Base-by-base conservation (phyloP, 2,329 filamentous ascomycete genomes). In the Gaeumannomyces sp. region DNA sequence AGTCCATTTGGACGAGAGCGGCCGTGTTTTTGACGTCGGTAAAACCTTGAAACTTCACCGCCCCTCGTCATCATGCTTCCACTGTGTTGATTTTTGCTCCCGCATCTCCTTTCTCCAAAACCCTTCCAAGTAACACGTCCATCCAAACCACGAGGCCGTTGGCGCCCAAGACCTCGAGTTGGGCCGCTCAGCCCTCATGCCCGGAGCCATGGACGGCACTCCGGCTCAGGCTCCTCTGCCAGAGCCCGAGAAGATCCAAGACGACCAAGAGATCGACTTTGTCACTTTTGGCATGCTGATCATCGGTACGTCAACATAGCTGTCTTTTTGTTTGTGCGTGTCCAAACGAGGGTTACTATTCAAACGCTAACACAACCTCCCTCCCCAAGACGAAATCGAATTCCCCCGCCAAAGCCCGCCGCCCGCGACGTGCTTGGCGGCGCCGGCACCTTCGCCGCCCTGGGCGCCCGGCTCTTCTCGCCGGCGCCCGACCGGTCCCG, bases 391-490 rank as follows among this genome's bases (percentile, higher is more conserved):
- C 80, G 92, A 97, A 67, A 98, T 98, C 71, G 90, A 97, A 71
- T 96, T 92, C 72, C 81, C 38, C 88, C 89, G 3, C 86, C 89
- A 58, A 87, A 79, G 65, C 84, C 89, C 5, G 82, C 89, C 16
- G 89, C 90, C 56, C 85, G 84, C 70, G 84, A 94, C 72, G 84
- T 97, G 27, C 81, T 95, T n/a, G 95, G 95, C 63, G 95, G 95
- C 29, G 95, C 90, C 33, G 95, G 93, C 31, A 85, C 93, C 2
- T 98, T 91, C 75, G 89, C 91, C 11, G 92, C 93, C 10, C 80
- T 98, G 8, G 95, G 95, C 27, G 95, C 95, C 25, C 90, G 95
- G 38, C 81, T 99, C 61, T 90, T 97, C 74, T 94, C 92, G 5
- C 91, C 92, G 2, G 78, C 82, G 38, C 82, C 3, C 72, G 28